Base-by-base conservation (phyloP, 208 protist species). In the Chromosphaera perkinsii region DNA sequence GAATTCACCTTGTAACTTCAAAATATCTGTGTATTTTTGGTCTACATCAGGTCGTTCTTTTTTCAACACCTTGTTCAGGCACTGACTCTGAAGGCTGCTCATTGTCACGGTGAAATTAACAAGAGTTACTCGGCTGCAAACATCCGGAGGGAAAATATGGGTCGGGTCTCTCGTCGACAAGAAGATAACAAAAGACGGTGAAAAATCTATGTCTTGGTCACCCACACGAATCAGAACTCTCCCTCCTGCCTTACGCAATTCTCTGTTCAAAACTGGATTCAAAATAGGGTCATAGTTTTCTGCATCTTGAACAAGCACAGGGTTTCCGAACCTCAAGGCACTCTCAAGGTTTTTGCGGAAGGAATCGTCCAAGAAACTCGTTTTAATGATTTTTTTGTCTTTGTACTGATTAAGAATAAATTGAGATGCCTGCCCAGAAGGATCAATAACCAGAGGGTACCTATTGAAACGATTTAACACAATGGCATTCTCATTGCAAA, bases 51-150 rank as follows among this genome's bases (percentile, higher is more conserved):
- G 92, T 3, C 90, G 85, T 82, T 99, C 96, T 37, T 86, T 76
- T 67, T 92, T 74, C 1, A 88, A 64, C 17, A 79, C 64, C 24
- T 82, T 77, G 69, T 93, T 82, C 51, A 97, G 76, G 66, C 90
- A 96, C 86, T 98, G 94, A 48, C 80, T 84, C 73, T 93, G 82
- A 35, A 99, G 79, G 20, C 88, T 93, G 0, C 84, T 85, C 33
- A 85, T 87, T 20, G 97, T 99, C 17, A 98, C 91, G 2, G 95
- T 97, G 82, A 98, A 99, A 85, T 98, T 98, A 29, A 98, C 85
- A 51, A 99, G 78, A 47, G 92, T 96, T 27, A 97, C 91, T 56
- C 94, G 85, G 14, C 54, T 60, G 29, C 54, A 60, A 10, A 71
- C 22, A 66, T 93, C 90, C 5, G 94, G 91, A 5, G 90, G 68